Evolutionary conservation across 2,329 filamentous ascomycete species (phyloP).

Genomic region (Aspergillus sojae): DNA sequence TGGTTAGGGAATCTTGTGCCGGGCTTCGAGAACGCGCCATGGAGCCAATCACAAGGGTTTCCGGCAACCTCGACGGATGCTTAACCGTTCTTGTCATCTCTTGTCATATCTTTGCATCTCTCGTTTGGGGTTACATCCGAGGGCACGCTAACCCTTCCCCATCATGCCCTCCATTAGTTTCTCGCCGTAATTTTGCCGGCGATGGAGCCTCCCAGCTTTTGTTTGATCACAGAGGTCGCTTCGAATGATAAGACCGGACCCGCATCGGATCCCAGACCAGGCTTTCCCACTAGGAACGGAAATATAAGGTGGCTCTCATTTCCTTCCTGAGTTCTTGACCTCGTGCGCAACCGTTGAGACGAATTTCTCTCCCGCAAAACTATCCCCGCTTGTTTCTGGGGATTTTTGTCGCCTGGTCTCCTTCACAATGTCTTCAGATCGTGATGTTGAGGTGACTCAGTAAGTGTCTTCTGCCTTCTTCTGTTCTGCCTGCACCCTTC

Average conservation of each 20-base stretch:
- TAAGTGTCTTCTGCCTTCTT: constrained; percentile 21
- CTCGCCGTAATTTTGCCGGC: constrained; percentile 21
- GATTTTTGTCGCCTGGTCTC: constrained; percentile 10
- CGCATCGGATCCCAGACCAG: constrained; percentile 60
- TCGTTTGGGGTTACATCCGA: constrained; percentile 34
- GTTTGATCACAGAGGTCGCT: constrained; percentile 11
- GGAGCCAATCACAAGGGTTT: constrained; percentile 13
- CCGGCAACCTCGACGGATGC: constrained; percentile 19
- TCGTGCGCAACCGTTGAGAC: constrained; percentile 15
- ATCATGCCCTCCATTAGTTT: constrained; percentile 9
- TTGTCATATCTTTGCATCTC: constrained; percentile 20
- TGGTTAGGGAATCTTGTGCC: not conserved
- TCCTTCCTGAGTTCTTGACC: constrained; percentile 15
- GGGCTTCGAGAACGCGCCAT: constrained; percentile 17
- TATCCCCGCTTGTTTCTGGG: constrained; percentile 6
- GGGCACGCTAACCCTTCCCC: constrained; percentile 13
- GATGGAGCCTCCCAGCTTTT: constrained; percentile 21
- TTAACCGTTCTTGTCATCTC: constrained; percentile 23
- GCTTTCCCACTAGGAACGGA: constrained; percentile 21
- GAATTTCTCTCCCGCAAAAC: constrained; percentile 11
- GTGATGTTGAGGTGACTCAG: constrained; percentile 32
- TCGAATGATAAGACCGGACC: constrained; percentile 39
- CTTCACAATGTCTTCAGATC: constrained; percentile 31
- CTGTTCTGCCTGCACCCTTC: not conserved
- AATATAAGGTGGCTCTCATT: constrained; percentile 29